phyloP scores from a whole-genome alignment of 345 rosid species.

The Sapria himalayana region DNA sequence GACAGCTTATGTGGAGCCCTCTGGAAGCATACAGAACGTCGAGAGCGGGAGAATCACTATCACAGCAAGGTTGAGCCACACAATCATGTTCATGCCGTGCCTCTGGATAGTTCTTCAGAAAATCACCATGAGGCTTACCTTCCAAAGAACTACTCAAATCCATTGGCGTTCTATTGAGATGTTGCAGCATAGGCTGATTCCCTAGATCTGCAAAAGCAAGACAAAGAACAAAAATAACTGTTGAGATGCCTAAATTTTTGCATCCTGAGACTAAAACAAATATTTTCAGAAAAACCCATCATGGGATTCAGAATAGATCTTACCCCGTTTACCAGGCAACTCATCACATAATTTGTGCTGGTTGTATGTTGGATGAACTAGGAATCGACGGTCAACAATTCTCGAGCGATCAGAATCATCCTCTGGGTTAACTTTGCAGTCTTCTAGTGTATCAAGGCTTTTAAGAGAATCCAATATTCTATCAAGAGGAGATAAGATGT shows the following conservation, averaged over 20 bases:
- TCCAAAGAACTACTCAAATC: constrained; percentile 51
- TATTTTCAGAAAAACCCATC: constrained; percentile 10
- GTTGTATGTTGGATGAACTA: constrained; percentile 14
- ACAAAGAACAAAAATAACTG: too few species aligned
- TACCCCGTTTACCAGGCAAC: constrained; percentile 14
- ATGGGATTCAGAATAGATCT: constrained; percentile 9
- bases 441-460: constrained; percentile 26
- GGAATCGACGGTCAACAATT: constrained; percentile 10
- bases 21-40: constrained; percentile 73
- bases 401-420: constrained; percentile 25
- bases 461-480: constrained; percentile 26
- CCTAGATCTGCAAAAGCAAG: too few species aligned
- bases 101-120: too few species aligned
- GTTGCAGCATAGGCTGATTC: constrained; percentile 43
- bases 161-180: constrained; percentile 28
- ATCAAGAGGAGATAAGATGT: constrained; percentile 29
- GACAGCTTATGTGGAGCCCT: constrained; percentile 69
- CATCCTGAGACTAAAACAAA: too few species aligned
- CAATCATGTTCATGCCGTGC: too few species aligned
- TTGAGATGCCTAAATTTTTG: too few species aligned
- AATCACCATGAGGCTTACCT: constrained; percentile 31
- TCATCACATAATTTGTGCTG: constrained; percentile 14
- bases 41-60: constrained; percentile 56
- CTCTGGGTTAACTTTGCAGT: constrained; percentile 32
- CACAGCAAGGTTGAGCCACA: too few species aligned